A percentile compares a stretch with the other conserved stretches of the same genome.
Evolutionary conservation across 371 early-diverging fungal species (phyloP).

Genomic region (Mucor racemosus): DNA sequence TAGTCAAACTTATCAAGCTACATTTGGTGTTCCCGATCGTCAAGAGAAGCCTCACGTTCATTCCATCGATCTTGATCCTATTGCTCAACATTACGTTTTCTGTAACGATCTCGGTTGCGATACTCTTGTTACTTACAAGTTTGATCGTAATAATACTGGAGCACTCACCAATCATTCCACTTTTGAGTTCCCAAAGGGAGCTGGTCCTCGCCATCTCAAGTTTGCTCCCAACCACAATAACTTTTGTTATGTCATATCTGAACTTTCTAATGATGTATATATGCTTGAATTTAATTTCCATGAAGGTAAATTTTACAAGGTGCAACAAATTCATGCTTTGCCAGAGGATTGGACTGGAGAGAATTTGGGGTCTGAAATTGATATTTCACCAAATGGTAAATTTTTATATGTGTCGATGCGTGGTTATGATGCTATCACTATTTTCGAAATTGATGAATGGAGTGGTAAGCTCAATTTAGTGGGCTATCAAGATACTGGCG

Average conservation of each 20-base stretch:
- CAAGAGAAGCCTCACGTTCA: slow-evolving; percentile 54
- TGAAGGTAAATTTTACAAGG: slow-evolving; percentile 34
- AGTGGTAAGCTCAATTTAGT: slow-evolving; percentile 43
- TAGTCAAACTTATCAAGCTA: slow-evolving; percentile 16
- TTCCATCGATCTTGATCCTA: slow-evolving; percentile 40
- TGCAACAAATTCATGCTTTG: slow-evolving; percentile 37
- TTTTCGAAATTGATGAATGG: slow-evolving; percentile 35
- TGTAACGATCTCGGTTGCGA: slow-evolving; percentile 41
- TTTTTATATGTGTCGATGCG: slow-evolving; percentile 50
- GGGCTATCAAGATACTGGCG: slow-evolving; percentile 34
- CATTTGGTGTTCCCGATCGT: slow-evolving; percentile 37
- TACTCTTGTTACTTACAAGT: slow-evolving; percentile 32
- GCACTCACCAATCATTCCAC: slow-evolving; percentile 13
- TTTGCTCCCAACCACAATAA: slow-evolving; percentile 37
- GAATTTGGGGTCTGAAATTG: slow-evolving; percentile 45
- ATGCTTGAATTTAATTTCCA: slow-evolving; percentile 41
- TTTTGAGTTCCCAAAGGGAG: slow-evolving; percentile 41
- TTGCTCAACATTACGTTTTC: slow-evolving; percentile 30
- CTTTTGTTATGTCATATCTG: slow-evolving; percentile 42
- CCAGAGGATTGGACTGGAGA: slow-evolving; percentile 38
- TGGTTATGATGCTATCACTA: slow-evolving; percentile 42
- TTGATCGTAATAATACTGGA: slow-evolving; percentile 19
- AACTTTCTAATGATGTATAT: slow-evolving; percentile 41
- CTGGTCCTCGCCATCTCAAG: slow-evolving; percentile 52
- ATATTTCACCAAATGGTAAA: slow-evolving; percentile 40